These are phyloP conservation scores for Erythrophleum ivorense DNA, from an alignment of 331 rosid genomes.

Conservation along the genomic window DNA sequence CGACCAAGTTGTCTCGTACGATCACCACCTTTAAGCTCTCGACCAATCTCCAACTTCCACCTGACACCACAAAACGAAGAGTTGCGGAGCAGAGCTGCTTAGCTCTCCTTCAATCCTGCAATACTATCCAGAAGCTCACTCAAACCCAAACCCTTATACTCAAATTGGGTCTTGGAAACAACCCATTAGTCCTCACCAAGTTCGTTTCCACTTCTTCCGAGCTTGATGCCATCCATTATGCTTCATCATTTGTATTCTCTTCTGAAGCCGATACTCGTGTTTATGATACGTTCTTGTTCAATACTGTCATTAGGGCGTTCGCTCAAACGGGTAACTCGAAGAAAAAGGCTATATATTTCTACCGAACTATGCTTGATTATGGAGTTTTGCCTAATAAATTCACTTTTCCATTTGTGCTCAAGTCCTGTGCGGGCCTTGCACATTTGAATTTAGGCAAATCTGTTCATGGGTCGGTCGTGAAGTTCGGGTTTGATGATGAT, in stretches of 20 bases:
- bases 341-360: constrained; percentile 50
- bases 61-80: constrained; percentile 47
- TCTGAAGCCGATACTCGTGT: constrained; percentile 43
- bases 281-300: constrained; percentile 75
- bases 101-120: constrained; percentile 61
- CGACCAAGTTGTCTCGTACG: constrained; percentile 31
- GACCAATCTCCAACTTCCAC: constrained; percentile 31
- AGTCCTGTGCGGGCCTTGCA: constrained; percentile 76
- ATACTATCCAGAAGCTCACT: constrained; percentile 45
- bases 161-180: constrained; percentile 71
- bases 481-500: constrained; percentile 72
- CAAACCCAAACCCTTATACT: constrained; percentile 70
- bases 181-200: constrained; percentile 85
- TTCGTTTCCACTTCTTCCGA: constrained; percentile 71
- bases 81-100: constrained; percentile 76
- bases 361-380: constrained; percentile 51
- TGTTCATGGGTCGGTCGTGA: constrained; percentile 71
- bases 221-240: constrained; percentile 58
- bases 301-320: constrained; percentile 75
- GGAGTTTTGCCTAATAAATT: constrained; percentile 73
- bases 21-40: constrained; percentile 23
- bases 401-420: constrained; percentile 86
- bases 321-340: constrained; percentile 62
- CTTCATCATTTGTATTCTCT: constrained; percentile 66
- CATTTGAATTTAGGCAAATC: constrained; percentile 54